Conservation (phyloP, 169 alveolate genomes). For the Cardiosporidium cionae region DNA sequence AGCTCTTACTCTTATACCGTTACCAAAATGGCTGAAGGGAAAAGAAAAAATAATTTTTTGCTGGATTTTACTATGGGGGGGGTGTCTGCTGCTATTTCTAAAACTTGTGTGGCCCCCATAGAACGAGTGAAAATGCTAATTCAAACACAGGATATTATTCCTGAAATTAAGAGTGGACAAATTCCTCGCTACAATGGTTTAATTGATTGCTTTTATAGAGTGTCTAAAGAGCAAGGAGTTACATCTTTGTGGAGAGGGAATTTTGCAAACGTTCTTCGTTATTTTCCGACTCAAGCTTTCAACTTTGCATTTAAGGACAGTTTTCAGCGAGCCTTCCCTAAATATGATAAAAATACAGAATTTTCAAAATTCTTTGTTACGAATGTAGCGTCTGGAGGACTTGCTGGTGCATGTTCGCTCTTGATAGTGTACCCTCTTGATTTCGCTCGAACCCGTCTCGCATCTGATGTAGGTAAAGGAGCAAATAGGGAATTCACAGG, state of each 20-base stretch:
- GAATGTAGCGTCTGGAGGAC: constrained; percentile 84
- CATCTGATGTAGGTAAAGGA: constrained; percentile 88
- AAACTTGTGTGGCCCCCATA: constrained; percentile 95
- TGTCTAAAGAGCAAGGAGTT: constrained; percentile 86
- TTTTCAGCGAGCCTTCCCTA: constrained; percentile 80
- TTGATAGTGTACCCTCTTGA: constrained; percentile 89
- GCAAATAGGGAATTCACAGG: constrained; percentile 87
- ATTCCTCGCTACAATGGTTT: constrained; percentile 91
- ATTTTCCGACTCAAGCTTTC: constrained; percentile 97
- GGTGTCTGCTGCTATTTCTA: constrained; percentile 93
- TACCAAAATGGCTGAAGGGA: no score
- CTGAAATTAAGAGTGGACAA: constrained; percentile 78
- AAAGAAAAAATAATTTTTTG: no score
- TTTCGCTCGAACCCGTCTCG: constrained; percentile 86
- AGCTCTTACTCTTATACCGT: no score
- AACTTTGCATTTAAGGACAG: constrained; percentile 95
- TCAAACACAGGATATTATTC: constrained; percentile 93
- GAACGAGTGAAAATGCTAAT: constrained; percentile 95
- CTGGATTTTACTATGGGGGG: constrained; percentile 92
- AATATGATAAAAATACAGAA: constrained; percentile 58
- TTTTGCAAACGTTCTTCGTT: constrained; percentile 88
- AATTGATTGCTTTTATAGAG: constrained; percentile 81
- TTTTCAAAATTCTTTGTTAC: constrained; percentile 79
- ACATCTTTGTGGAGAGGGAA: constrained; percentile 93
- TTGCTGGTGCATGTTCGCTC: constrained; percentile 85